A percentile compares a stretch with the other conserved stretches of the same genome.
Conservation (phyloP, 139 green algal species). For the Tetradesmus obliquus region DNA sequence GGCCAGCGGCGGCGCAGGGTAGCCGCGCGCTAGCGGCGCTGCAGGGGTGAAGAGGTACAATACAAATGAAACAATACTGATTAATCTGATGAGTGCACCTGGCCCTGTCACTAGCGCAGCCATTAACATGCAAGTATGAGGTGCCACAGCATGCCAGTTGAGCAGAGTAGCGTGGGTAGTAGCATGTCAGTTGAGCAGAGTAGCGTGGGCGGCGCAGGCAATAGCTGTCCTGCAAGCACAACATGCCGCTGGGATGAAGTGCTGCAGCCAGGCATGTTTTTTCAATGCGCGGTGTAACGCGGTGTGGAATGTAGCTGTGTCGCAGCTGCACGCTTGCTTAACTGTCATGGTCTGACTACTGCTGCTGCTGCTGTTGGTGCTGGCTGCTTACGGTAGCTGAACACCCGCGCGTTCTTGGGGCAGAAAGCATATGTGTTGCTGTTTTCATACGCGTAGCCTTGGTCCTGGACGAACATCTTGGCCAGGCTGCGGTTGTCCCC, state of each 20-base stretch:
- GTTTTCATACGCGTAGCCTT: conserved; percentile 16
- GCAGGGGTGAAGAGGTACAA: not conserved
- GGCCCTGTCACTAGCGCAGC: no score
- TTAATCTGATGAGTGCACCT: no score
- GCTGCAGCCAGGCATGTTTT: no score
- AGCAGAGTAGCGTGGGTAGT: no score
- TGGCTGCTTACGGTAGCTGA: conserved; percentile 34
- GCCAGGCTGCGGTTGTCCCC: not conserved
- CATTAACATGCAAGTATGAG: not conserved
- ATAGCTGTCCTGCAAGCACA: no score
- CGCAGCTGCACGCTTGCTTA: not conserved
- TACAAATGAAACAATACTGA: not conserved
- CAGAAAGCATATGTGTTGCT: conserved; percentile 44
- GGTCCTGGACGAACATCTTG: not conserved
- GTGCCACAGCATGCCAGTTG: no score
- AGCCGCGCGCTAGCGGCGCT: conserved; percentile 35
- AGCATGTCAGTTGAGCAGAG: no score
- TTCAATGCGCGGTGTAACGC: no score
- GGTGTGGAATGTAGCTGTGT: no score
- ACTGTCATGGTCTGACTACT: not conserved
- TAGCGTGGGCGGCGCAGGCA: no score
- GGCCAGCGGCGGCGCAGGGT: conserved; percentile 23
- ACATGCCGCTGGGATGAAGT: no score
- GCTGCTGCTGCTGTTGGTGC: not conserved
- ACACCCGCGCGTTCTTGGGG: not conserved